Percentiles rank a stretch among this genome's conserved stretches.
These are phyloP conservation scores for Fulvia fulva DNA, from an alignment of 2,329 filamentous ascomycete species.

Conservation along the genomic window DNA sequence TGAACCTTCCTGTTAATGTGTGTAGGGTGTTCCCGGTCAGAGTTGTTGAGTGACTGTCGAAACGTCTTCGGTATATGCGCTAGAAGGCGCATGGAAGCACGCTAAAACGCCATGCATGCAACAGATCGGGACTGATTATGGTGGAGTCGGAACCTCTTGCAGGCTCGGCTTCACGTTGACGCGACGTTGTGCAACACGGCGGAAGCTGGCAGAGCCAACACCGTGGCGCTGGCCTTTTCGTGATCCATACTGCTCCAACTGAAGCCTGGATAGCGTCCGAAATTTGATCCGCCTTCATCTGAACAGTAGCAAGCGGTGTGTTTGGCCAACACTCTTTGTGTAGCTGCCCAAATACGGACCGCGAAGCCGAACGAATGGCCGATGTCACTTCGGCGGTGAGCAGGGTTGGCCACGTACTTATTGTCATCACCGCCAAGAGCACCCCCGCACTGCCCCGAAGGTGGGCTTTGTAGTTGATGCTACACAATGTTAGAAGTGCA, in stretches of 20 bases:
- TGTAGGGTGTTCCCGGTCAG: neutral
- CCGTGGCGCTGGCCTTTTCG: neutral
- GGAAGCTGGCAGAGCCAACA: neutral
- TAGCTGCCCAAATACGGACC: neutral
- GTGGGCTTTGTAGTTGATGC: neutral
- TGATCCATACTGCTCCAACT: neutral
- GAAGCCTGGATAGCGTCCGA: neutral
- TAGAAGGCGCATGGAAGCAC: conserved; percentile 5
- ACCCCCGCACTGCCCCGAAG: neutral
- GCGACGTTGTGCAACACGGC: neutral
- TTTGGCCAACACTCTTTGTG: neutral
- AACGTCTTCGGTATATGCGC: conserved; percentile 2
- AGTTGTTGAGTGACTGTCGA: conserved; percentile 5
- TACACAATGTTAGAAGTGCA: neutral
- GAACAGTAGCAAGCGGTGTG: neutral
- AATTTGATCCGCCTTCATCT: neutral
- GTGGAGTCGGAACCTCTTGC: neutral
- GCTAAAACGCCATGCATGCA: conserved; percentile 1
- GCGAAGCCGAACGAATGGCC: neutral
- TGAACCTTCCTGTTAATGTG: neutral
- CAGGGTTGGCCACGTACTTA: conserved; percentile 1
- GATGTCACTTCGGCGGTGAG: conserved; percentile 2
- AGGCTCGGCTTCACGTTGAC: conserved; percentile 3
- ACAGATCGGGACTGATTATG: neutral
- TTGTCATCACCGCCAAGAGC: neutral